Evolutionary conservation across 768 basidiomycete genomes (phyloP).

Genomic region (Gautieria morchelliformis): DNA sequence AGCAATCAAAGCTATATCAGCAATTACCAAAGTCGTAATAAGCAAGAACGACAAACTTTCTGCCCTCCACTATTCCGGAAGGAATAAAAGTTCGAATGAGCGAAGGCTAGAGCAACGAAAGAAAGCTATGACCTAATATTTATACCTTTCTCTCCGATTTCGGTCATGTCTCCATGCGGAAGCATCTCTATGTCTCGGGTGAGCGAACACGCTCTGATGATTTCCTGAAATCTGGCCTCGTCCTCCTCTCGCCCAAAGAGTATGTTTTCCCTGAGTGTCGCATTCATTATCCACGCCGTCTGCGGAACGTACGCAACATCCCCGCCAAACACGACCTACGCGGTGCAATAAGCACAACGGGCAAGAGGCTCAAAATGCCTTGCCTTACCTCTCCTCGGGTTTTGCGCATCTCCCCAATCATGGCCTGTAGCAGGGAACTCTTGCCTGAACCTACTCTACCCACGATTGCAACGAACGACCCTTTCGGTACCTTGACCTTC

Average conservation of each 20-base stretch:
- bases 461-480: slow-evolving; percentile 63
- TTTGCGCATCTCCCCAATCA: slow-evolving; percentile 62
- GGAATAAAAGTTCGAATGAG: neutral
- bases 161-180: slow-evolving; percentile 57
- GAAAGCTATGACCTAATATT: slow-evolving; percentile 33
- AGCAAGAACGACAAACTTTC: slow-evolving; percentile 16
- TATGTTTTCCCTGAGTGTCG: slow-evolving; percentile 65
- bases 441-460: slow-evolving; percentile 71
- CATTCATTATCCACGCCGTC: slow-evolving; percentile 56
- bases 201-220: slow-evolving; percentile 58
- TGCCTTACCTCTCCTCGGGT: slow-evolving; percentile 41
- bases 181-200: slow-evolving; percentile 64
- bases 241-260: slow-evolving; percentile 61
- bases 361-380: slow-evolving; percentile 3
- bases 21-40: neutral
- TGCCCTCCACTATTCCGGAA: slow-evolving; percentile 21
- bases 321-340: slow-evolving; percentile 42
- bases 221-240: slow-evolving; percentile 44
- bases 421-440: slow-evolving; percentile 46
- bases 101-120: neutral
- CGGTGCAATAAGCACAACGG: neutral
- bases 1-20: neutral
- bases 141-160: slow-evolving; percentile 73
- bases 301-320: slow-evolving; percentile 52
- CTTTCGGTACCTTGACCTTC: slow-evolving; percentile 36